Percentiles rank a stretch among this genome's conserved stretches.
phyloP scores from a whole-genome alignment of 805 yeast species.

The Candida hungchunana region DNA sequence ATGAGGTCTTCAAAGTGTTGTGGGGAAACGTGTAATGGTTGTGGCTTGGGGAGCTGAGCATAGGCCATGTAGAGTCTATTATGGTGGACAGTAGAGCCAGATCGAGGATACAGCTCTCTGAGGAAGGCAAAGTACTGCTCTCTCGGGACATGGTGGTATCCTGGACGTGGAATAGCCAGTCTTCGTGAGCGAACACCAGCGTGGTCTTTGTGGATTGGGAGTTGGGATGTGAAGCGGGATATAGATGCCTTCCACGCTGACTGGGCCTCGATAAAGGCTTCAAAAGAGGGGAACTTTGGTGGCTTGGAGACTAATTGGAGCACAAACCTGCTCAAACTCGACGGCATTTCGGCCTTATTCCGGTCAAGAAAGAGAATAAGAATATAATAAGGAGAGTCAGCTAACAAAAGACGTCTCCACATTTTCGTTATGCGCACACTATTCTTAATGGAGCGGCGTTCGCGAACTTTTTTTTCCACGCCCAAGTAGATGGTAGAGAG shows the following conservation, averaged over 20 bases:
- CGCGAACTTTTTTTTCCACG: not conserved
- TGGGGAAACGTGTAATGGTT: conserved; percentile 27
- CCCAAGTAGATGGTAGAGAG: not conserved
- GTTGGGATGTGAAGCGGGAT: not conserved
- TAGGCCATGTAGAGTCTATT: conserved; percentile 23
- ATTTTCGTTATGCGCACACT: too few species aligned
- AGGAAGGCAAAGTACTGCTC: conserved; percentile 21
- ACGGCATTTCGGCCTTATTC: not conserved
- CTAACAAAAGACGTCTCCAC: too few species aligned
- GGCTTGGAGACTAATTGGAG: not conserved
- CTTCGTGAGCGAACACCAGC: conserved; percentile 1
- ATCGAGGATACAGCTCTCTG: conserved; percentile 17
- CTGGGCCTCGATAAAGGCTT: not conserved
- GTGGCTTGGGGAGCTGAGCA: conserved; percentile 29
- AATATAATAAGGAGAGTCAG: not conserved
- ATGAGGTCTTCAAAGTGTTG: conserved; percentile 31
- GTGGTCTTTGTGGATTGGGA: conserved; percentile 13
- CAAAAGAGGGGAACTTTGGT: conserved; percentile 3
- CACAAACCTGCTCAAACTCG: not conserved
- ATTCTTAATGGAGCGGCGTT: too few species aligned
- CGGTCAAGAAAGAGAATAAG: not conserved
- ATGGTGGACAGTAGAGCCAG: conserved; percentile 7
- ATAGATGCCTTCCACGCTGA: conserved; percentile 1
- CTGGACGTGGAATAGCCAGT: conserved; percentile 8
- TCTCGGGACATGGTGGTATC: conserved; percentile 9